phyloP scores from a whole-genome alignment of 345 rosid species.

The Gossypium raimondii region DNA sequence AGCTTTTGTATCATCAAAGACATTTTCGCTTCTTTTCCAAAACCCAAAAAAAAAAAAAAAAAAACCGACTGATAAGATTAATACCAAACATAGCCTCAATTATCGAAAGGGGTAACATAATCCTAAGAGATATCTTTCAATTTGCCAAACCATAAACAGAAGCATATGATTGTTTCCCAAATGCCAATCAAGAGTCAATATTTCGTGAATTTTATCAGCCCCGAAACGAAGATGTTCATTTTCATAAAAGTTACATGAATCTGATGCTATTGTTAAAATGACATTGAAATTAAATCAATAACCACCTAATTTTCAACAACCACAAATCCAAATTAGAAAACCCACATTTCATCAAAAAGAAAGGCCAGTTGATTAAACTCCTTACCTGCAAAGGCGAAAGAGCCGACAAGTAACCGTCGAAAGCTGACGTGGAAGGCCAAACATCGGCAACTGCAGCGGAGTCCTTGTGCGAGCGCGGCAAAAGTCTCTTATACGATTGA shows the following conservation, averaged over 20 bases:
- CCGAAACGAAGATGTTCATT: not conserved
- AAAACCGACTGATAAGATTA: no score
- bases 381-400: conserved; percentile 93
- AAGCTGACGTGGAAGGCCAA: conserved; percentile 98
- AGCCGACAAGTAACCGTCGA: conserved; percentile 91
- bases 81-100: not conserved
- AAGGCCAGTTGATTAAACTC: not conserved
- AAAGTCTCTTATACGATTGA: conserved; percentile 87
- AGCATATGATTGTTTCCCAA: not conserved
- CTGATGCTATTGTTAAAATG: not conserved
- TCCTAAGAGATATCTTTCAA: not conserved
- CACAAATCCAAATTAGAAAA: not conserved
- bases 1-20: not conserved
- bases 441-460: conserved; percentile 93
- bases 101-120: not conserved
- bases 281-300: not conserved
- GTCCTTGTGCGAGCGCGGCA: conserved; percentile 91
- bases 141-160: not conserved
- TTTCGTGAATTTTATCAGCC: not conserved
- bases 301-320: not conserved
- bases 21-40: no score
- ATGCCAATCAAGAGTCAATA: not conserved
- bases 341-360: conserved; percentile 14
- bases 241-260: not conserved
- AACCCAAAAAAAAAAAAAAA: no score